Evolutionary conservation across 257 asterid species (phyloP).

Genomic region (Voacanga thouarsii): DNA sequence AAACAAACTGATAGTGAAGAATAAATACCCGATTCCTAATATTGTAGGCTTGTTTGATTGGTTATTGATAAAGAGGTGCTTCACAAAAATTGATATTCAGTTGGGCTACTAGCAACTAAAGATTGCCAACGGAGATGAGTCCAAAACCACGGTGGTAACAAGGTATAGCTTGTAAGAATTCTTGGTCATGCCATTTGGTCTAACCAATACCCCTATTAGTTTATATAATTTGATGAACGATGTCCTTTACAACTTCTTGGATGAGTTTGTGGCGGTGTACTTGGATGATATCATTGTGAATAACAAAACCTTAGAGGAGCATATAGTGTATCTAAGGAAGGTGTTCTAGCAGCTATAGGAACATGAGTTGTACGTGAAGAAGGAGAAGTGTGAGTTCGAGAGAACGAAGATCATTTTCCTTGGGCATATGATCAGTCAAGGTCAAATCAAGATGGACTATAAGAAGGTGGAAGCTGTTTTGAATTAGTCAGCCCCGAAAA

Average conservation of each 20-base stretch:
- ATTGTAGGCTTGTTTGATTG: not conserved
- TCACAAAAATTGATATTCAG: not conserved
- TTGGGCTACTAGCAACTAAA: not conserved
- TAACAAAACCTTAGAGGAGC: too few relatives aligned
- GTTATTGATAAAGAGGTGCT: not conserved
- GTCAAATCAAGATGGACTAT: accelerated
- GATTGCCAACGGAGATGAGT: not conserved
- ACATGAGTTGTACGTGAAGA: not conserved
- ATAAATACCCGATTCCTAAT: not conserved
- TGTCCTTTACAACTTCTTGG: too few relatives aligned
- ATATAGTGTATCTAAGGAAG: too few relatives aligned
- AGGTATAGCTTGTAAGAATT: too few relatives aligned
- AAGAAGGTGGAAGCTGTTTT: not conserved
- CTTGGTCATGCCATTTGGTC: too few relatives aligned
- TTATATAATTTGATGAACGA: too few relatives aligned
- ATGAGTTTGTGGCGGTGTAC: too few relatives aligned
- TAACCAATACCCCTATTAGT: too few relatives aligned
- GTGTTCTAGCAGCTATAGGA: not conserved
- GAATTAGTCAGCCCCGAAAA: not conserved
- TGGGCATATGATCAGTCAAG: not conserved
- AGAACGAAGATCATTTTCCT: not conserved
- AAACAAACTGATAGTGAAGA: not conserved
- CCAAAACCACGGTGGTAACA: not conserved
- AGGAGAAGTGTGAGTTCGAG: not conserved
- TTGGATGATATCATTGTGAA: too few relatives aligned